Percentiles rank a stretch among this genome's conserved stretches.
Evolutionary conservation across 2,329 filamentous ascomycete genomes (phyloP).

Genomic region (Colletotrichum sojae): DNA sequence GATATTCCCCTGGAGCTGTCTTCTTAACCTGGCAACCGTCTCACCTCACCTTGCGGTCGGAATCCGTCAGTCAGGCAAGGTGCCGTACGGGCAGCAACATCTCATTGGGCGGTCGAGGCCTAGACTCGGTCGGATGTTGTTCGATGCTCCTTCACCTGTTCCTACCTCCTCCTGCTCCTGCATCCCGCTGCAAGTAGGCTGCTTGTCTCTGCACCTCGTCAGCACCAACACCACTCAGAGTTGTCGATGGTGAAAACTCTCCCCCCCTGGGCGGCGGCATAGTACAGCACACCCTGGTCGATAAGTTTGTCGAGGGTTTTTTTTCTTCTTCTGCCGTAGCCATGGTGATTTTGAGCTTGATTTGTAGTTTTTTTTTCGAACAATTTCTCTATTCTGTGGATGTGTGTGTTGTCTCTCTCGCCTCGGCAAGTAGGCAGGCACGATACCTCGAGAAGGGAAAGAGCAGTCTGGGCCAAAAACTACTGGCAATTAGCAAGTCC

Average conservation of each 20-base stretch:
- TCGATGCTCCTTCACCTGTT: neutral
- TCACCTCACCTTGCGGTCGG: too few relatives aligned
- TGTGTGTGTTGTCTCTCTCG: constrained; percentile 12
- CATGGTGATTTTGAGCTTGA: too few relatives aligned
- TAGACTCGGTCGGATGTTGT: neutral
- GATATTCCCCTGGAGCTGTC: too few relatives aligned
- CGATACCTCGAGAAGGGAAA: neutral
- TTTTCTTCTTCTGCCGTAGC: too few relatives aligned
- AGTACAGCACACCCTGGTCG: constrained; percentile 13
- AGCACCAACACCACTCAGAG: constrained; percentile 29
- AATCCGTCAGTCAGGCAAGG: too few relatives aligned
- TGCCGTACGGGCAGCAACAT: neutral
- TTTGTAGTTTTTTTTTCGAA: neutral
- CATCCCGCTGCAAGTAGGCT: neutral
- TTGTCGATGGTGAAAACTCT: constrained; percentile 21
- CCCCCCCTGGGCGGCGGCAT: constrained; percentile 5
- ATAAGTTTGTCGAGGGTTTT: neutral
- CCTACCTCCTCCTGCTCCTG: neutral
- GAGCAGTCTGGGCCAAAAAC: neutral
- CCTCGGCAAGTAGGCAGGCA: neutral
- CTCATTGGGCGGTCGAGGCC: neutral
- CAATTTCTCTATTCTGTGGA: neutral
- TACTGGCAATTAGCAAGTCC: neutral
- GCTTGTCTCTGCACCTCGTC: constrained; percentile 17
- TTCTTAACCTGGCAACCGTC: too few relatives aligned